These are phyloP conservation scores for Drosera capensis DNA, from an alignment of 148 eudicot genomes.

Conservation along the genomic window DNA sequence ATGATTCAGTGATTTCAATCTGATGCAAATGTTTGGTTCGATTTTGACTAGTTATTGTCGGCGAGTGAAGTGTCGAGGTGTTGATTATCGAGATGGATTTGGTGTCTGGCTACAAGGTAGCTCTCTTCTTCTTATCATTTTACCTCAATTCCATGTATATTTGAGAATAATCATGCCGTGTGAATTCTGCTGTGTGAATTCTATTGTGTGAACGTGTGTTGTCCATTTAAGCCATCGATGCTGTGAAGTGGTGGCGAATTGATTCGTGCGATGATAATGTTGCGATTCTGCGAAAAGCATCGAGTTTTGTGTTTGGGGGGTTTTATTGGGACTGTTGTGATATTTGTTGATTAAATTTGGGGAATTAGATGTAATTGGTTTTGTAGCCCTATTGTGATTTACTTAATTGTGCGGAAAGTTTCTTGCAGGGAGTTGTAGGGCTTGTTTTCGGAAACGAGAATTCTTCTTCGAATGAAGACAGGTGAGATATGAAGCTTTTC, in stretches of 20 bases:
- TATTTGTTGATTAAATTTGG: background rate
- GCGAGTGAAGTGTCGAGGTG: background rate
- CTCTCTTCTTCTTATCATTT: background rate
- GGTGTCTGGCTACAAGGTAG: conserved; percentile 36
- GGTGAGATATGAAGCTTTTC: conserved; percentile 21
- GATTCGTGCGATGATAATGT: too few relatives aligned
- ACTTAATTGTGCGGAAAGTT: conserved; percentile 4
- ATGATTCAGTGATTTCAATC: background rate
- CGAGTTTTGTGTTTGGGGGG: too few relatives aligned
- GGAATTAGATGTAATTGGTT: background rate
- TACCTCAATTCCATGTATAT: too few relatives aligned
- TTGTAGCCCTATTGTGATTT: background rate
- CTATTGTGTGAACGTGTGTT: too few relatives aligned
- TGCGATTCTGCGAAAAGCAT: too few relatives aligned
- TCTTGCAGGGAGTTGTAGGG: conserved; percentile 76
- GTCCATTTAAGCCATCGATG: too few relatives aligned
- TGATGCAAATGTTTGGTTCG: too few relatives aligned
- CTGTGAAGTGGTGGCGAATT: too few relatives aligned
- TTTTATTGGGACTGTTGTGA: too few relatives aligned
- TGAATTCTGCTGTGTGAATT: background rate
- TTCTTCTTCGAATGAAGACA: conserved; percentile 67
- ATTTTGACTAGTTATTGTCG: too few relatives aligned
- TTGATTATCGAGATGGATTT: conserved; percentile 26
- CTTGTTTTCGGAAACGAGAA: conserved; percentile 83
- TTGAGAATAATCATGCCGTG: background rate